Percentiles rank a stretch among this genome's conserved stretches.
Evolutionary conservation across 1,139 yeast genomes (phyloP).

Genomic region (Starmera stellimalicola): DNA sequence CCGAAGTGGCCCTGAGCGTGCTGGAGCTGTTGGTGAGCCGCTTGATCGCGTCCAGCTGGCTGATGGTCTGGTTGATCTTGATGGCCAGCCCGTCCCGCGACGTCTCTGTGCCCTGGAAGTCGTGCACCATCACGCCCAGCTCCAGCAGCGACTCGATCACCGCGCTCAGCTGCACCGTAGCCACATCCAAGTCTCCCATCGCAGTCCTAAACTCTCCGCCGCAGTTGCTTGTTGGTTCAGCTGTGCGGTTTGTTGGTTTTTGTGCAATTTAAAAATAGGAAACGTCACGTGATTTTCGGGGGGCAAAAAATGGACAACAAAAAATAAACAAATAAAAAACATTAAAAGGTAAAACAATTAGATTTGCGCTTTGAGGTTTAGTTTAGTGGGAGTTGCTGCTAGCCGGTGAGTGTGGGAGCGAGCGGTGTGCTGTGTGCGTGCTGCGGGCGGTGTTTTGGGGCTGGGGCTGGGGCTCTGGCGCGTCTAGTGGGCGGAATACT

Average conservation of each 20-base stretch:
- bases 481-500: no score
- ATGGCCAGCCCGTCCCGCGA: constrained; percentile 46
- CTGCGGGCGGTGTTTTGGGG: no score
- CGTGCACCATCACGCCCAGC: constrained; percentile 86
- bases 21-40: constrained; percentile 16
- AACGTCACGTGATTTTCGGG: no score
- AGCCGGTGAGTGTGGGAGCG: no score
- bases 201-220: background rate
- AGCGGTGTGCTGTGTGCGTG: no score
- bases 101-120: constrained; percentile 76
- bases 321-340: background rate
- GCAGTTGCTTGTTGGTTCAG: background rate
- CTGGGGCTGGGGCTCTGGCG: no score
- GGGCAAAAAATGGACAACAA: background rate
- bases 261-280: no score
- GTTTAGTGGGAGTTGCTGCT: no score
- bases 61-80: constrained; percentile 27
- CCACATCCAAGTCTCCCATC: background rate
- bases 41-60: constrained; percentile 23
- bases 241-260: background rate
- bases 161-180: constrained; percentile 10
- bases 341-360: background rate
- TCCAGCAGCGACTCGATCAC: constrained; percentile 82
- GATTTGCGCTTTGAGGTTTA: no score
- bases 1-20: constrained; percentile 30